These are phyloP conservation scores for Narthecium ossifragum DNA, from an alignment of 106 monocot genomes.

Conservation along the genomic window DNA sequence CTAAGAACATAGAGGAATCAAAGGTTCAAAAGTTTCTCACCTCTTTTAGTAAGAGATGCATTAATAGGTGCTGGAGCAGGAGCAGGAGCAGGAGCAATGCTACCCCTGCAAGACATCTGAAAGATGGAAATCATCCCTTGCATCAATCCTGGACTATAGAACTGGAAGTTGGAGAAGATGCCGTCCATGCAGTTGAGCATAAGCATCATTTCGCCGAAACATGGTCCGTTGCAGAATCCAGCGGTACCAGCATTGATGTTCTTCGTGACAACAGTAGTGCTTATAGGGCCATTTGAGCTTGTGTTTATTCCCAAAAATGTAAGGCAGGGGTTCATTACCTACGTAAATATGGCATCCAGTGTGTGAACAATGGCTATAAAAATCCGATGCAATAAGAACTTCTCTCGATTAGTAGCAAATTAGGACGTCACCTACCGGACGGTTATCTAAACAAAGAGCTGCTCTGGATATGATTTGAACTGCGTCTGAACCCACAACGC, in stretches of 20 bases:
- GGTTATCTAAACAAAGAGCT: constrained; percentile 13
- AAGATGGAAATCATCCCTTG: constrained; percentile 7
- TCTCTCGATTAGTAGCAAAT: not conserved
- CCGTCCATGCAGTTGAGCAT: constrained; percentile 9
- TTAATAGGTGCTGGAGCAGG: too few relatives aligned
- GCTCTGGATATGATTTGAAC: constrained; percentile 2
- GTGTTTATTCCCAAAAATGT: not conserved
- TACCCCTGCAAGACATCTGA: not conserved
- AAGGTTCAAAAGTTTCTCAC: too few relatives aligned
- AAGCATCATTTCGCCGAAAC: constrained; percentile 2
- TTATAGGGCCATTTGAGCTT: not conserved
- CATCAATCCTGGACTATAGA: constrained; percentile 8
- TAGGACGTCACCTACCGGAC: not conserved
- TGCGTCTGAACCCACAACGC: constrained; percentile 1
- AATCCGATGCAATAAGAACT: not conserved
- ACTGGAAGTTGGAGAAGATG: constrained; percentile 8
- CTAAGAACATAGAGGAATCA: not conserved
- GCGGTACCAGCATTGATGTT: not conserved
- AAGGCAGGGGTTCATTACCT: constrained; percentile 1
- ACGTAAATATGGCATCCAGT: not conserved
- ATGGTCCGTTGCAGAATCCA: constrained; percentile 6
- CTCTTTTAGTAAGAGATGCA: too few relatives aligned
- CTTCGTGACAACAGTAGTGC: not conserved
- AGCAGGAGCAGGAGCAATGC: not conserved
- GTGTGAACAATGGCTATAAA: not conserved